Evolutionary conservation across 345 rosid genomes (phyloP), one percentile per base, ranked within the genome.

Genomic region (Populus nigra): DNA sequence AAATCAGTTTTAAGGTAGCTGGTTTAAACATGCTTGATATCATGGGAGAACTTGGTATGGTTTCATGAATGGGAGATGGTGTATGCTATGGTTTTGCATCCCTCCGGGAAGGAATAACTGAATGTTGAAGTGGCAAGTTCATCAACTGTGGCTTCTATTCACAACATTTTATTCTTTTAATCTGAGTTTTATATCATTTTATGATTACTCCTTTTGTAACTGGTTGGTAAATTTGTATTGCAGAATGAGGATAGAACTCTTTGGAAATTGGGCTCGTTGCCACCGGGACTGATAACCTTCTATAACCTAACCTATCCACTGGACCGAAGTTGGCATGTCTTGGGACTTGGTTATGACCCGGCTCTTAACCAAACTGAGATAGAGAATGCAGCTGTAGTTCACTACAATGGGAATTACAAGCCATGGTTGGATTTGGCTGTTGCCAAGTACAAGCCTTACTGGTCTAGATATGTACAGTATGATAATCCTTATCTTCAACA

Each of bases 331-430:
- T 96, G 99, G 98, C 98, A 96, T 70, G 95, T 87, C 25, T 78
- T 96, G 86, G 99, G 99, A 74, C 97, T 96, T 15, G 98, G 99
- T n/a, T 93, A 92, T 63, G 98, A 96, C 76, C 99, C 98, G 16
- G 98, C 98, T 55, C 97, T 96, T 9, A 96, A 96, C 90, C 89
- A 88, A 76, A 94, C 98, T 0, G 94, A 89, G 83, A 91, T 96
- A 78, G 92, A 91, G 77, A 89, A 89, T 65, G 99, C 89, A 65
- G 98, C 93, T 5, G 98, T 94, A 6, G 87, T 96, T 77, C 98
- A 96, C 82, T 96, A 94, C 92, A 94, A 96, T 47, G 98, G 99
- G 69, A 96, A 94, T 87, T 88, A 90, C 88, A 96, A 94, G 90
- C 99, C 98, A 25, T 96, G 98, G 99, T 87, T 96, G 86, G 91